These are phyloP conservation scores for Cryptosporidium ryanae DNA, from an alignment of 169 alveolate genomes.

Conservation along the genomic window DNA sequence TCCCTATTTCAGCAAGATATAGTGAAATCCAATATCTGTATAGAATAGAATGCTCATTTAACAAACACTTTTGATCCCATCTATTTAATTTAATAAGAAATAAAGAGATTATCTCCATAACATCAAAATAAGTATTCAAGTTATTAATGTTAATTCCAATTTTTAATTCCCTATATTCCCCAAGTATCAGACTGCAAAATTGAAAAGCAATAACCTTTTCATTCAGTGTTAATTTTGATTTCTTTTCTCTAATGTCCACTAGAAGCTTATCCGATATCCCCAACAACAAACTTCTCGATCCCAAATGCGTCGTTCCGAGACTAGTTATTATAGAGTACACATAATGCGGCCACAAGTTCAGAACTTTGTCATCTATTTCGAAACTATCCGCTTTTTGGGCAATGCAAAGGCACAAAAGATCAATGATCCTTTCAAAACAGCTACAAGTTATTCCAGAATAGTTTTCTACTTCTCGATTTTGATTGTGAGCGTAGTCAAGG, in stretches of 20 bases:
- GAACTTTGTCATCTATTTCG: constrained; percentile 20
- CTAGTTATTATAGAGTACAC: constrained; percentile 25
- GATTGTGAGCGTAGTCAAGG: constrained; percentile 12
- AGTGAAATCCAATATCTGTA: constrained; percentile 23
- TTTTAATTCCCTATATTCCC: constrained; percentile 16
- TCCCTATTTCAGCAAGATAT: constrained; percentile 35
- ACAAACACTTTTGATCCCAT: neutral
- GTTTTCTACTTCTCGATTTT: neutral
- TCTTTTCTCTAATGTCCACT: constrained; percentile 6
- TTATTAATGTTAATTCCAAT: constrained; percentile 12
- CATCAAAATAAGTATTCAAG: constrained; percentile 5
- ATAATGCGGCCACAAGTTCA: constrained; percentile 71
- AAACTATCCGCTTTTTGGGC: constrained; percentile 32
- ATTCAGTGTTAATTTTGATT: neutral
- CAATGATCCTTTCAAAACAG: constrained; percentile 28
- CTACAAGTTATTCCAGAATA: constrained; percentile 10
- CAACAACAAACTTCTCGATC: constrained; percentile 15
- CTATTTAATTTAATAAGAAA: neutral
- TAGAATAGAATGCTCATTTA: constrained; percentile 5
- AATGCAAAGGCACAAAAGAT: constrained; percentile 12
- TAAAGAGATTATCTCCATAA: constrained; percentile 40
- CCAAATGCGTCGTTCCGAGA: constrained; percentile 47
- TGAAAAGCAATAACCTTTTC: constrained; percentile 58
- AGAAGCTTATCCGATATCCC: constrained; percentile 6
- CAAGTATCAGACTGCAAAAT: constrained; percentile 24